Conservation (phyloP, 1,284 basidiomycete species). For the Ganoderma sp. region DNA sequence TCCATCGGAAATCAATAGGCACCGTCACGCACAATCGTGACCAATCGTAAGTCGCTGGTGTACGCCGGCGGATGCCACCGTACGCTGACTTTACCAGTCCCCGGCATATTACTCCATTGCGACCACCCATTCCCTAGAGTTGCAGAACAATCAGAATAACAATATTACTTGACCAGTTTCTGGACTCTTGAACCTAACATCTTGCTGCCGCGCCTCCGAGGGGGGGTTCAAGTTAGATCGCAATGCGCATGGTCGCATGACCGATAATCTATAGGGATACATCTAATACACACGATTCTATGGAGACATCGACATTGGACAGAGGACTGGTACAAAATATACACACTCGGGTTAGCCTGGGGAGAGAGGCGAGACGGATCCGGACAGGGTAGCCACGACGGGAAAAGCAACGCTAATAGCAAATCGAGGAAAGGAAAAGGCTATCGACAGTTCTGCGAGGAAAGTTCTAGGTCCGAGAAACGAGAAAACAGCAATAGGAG, state of each 20-base stretch:
- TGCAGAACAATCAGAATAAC: too few species aligned
- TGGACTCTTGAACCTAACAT: not conserved
- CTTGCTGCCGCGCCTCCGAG: not conserved
- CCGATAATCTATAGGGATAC: not conserved
- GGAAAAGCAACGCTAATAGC: not conserved
- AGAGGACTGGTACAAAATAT: conserved; percentile 10
- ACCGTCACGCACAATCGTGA: too few species aligned
- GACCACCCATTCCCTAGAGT: too few species aligned
- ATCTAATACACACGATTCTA: conserved; percentile 27
- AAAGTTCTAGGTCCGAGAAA: not conserved
- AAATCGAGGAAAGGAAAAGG: conserved; percentile 4
- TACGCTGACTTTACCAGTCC: too few species aligned
- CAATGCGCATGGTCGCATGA: conserved; percentile 17
- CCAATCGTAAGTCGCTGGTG: too few species aligned
- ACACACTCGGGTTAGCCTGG: not conserved
- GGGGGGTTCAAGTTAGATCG: not conserved
- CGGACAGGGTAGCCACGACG: not conserved
- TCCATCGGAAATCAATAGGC: too few species aligned
- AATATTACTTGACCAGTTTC: too few species aligned
- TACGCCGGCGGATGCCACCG: too few species aligned
- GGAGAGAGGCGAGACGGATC: too few species aligned
- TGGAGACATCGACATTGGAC: conserved; percentile 15
- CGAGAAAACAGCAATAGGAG: not conserved
- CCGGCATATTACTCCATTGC: too few species aligned
- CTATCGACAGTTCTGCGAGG: not conserved